These are phyloP conservation scores for Syzygium malaccense DNA, from an alignment of 441 rosid species.

Conservation along the genomic window DNA sequence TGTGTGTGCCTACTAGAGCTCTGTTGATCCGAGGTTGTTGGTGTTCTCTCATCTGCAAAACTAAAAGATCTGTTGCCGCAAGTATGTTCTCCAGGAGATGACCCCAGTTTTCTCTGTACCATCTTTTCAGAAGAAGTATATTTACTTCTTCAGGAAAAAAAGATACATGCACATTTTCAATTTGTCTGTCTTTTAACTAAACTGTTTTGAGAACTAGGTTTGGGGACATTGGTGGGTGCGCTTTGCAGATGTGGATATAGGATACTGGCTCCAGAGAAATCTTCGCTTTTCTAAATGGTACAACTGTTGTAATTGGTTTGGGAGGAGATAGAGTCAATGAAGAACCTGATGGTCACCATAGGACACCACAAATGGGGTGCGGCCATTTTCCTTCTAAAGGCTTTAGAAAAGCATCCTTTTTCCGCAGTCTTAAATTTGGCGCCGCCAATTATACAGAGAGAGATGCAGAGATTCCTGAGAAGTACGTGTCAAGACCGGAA, in stretches of 20 bases:
- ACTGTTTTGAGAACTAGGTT: neutral
- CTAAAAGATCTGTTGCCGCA: neutral
- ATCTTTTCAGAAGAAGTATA: neutral
- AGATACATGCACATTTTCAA: neutral
- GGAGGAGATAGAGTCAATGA: neutral
- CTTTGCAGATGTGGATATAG: neutral
- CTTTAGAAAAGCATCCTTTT: neutral
- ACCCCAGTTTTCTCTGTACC: neutral
- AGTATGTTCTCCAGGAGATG: neutral
- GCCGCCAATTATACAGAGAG: neutral
- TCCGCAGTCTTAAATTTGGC: neutral
- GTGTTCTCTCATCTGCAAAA: neutral
- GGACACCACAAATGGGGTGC: neutral
- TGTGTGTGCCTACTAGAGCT: conserved; percentile 84
- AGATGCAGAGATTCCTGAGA: neutral
- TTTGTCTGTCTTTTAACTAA: neutral
- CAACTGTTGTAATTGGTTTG: neutral
- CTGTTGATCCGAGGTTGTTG: conserved; percentile 16
- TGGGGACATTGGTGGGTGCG: neutral
- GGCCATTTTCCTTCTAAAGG: neutral
- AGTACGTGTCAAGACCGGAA: neutral
- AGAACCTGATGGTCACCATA: neutral
- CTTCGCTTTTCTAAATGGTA: neutral
- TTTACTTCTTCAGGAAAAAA: neutral
- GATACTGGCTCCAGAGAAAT: neutral